Evolutionary conservation across 108 stramenopile species (phyloP).

Genomic region (Cyclotella choctawhatcheeana): DNA sequence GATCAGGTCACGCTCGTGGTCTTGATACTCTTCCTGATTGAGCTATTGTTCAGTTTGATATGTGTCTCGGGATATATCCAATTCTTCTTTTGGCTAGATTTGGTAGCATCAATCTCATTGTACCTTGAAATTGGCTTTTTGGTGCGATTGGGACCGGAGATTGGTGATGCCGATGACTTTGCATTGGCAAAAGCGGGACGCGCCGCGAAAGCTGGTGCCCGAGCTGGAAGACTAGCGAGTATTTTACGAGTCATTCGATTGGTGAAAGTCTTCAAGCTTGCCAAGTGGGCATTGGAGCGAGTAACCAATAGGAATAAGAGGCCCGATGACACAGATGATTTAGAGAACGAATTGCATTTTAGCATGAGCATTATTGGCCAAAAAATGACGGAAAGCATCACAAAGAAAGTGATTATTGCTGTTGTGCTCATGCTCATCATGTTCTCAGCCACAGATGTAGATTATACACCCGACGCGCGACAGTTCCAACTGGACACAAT

Average conservation of each 20-base stretch:
- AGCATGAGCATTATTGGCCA: constrained; percentile 60
- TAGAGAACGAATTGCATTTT: constrained; percentile 48
- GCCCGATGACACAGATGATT: constrained; percentile 20
- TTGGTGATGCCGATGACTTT: constrained; percentile 22
- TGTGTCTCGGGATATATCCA: constrained; percentile 52
- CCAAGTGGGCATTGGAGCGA: constrained; percentile 36
- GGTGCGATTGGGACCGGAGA: constrained; percentile 8
- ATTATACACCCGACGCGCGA: constrained; percentile 50
- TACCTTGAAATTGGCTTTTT: constrained; percentile 49
- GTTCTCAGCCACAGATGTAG: constrained; percentile 39
- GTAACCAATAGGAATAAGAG: constrained; percentile 23
- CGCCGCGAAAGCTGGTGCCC: constrained; percentile 55
- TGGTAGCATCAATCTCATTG: constrained; percentile 43
- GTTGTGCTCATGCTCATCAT: constrained; percentile 43
- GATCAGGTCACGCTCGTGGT: constrained; percentile 32
- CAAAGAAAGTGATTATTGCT: constrained; percentile 49
- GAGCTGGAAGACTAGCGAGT: constrained; percentile 44
- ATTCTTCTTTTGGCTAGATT: constrained; percentile 59
- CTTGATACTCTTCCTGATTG: constrained; percentile 46
- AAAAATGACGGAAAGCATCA: constrained; percentile 59
- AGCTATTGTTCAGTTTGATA: constrained; percentile 36
- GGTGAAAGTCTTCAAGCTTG: constrained; percentile 55
- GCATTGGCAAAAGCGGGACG: constrained; percentile 53
- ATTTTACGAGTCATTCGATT: constrained; percentile 54
- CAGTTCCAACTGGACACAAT: constrained; percentile 51